Evolutionary conservation across 2,329 filamentous ascomycete genomes (phyloP).

Genomic region (Pseudodiploospora longispora): DNA sequence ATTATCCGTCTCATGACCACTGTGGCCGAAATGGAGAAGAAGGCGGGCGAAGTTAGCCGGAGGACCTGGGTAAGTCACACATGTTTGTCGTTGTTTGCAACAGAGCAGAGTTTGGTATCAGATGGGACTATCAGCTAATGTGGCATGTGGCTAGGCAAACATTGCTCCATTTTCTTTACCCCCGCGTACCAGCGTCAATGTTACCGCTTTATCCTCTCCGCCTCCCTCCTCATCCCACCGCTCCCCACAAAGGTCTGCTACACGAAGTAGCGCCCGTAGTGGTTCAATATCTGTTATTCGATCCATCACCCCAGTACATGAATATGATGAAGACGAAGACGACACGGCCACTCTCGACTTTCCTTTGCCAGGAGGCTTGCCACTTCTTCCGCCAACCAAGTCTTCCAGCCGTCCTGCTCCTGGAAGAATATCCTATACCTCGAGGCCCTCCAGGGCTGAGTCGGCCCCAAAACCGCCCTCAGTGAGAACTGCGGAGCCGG

Average conservation of each 20-base stretch:
- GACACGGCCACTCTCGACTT: constrained; percentile 14
- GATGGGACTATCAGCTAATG: not conserved
- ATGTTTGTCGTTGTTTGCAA: not conserved
- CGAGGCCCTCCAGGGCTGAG: no score
- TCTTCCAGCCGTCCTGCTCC: not conserved
- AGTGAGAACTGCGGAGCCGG: not conserved
- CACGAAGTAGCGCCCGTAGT: constrained; percentile 12
- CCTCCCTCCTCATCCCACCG: not conserved
- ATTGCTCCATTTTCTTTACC: constrained; percentile 15
- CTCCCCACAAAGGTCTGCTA: not conserved
- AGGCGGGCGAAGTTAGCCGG: constrained; percentile 75
- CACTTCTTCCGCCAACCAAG: constrained; percentile 12
- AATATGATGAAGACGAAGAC: constrained; percentile 3
- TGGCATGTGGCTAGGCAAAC: constrained; percentile 9
- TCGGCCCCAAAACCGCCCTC: no score
- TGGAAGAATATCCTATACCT: no score
- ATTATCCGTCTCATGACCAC: constrained; percentile 68
- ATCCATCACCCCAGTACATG: constrained; percentile 4
- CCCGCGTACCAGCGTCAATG: not conserved
- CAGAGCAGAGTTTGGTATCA: not conserved
- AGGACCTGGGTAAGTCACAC: constrained; percentile 57
- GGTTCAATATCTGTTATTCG: constrained; percentile 7
- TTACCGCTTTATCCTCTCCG: constrained; percentile 4
- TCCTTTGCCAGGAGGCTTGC: constrained; percentile 14
- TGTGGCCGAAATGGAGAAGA: constrained; percentile 76